Base-by-base conservation (phyloP, 2,329 filamentous ascomycete genomes). In the Trichoderma sp. region DNA sequence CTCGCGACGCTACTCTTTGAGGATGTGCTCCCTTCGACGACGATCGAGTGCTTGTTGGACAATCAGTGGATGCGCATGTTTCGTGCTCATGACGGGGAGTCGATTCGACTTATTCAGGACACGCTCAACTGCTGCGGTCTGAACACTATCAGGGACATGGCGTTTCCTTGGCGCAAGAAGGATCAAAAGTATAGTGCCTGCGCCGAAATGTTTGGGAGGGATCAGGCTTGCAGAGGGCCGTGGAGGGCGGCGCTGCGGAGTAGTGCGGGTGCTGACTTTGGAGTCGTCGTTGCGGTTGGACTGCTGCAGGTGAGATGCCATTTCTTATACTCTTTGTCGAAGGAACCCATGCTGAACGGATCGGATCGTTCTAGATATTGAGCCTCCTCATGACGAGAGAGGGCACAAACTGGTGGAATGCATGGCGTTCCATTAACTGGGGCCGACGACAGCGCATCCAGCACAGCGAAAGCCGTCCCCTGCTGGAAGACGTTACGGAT, bases 51-150 rank as follows among this genome's bases (percentile, higher is more conserved):
- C 72, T 76, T 78, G 1, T 74, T 91, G n/a, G 78, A 85, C 9
- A 77, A 77, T 3, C 74, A 73, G 45, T 92, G 89, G 89, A 76
- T 79, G 69, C 68, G 66, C 3, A 72, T 90, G 65, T 91, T 80
- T 69, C 73, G 68, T 0, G 69, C 71, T 0, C 85, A 87, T 66
- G 78, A 90, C 63, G 79, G 68, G 0, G 68, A 69, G 0, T 74
- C 79, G 2, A 83, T 92, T 64, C 78, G 81, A 48, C 74, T 76
- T 2, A 88, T 92, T 58, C 90, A 92, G 71, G 86, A 92, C 71
- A 74, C 81, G 0, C 82, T 90, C 39, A 72, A 82, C 7, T 92
- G 90, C 77, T 92, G 90, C 69, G 90, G 90, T 0, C 78, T 90
- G 41, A 80, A 80, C 63, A 82, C 79, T 5, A 72, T 85, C 30